These are phyloP conservation scores for Fraxinus xanthoxyloides DNA, from an alignment of 305 asterid species.

Conservation along the genomic window DNA sequence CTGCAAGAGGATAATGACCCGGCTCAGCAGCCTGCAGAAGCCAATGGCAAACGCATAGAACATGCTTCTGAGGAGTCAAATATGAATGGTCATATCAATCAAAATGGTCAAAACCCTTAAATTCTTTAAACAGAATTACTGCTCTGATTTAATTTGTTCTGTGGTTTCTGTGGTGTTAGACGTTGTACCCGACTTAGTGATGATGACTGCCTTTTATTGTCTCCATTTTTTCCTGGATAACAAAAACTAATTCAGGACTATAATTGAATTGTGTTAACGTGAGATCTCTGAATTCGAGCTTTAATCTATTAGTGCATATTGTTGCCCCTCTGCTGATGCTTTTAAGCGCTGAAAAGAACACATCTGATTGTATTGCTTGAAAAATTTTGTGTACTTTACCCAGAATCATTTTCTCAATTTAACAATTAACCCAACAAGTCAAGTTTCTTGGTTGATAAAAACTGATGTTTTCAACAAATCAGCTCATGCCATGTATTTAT, in stretches of 20 bases:
- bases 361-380: not conserved
- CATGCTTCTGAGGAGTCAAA: conserved; percentile 21
- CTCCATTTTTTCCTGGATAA: not conserved
- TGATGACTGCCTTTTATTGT: not conserved
- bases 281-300: not conserved
- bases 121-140: not conserved
- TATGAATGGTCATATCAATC: conserved; percentile 19
- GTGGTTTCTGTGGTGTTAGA: not conserved
- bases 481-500: not conserved
- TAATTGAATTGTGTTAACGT: not conserved
- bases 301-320: not conserved
- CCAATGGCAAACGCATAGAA: conserved; percentile 7
- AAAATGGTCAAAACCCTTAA: conserved; percentile 14
- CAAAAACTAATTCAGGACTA: not conserved
- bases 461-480: not conserved
- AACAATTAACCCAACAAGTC: not conserved
- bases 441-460: not conserved
- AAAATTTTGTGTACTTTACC: not conserved
- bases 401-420: not conserved
- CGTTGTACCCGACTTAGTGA: not conserved
- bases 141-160: not conserved
- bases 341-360: not conserved
- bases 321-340: not conserved
- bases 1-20: not conserved
- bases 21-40: conserved; percentile 15